A percentile compares a stretch with the other conserved stretches of the same genome.
Conservation (phyloP, 495 filamentous ascomycete genomes). For the Eremomyces bilateralis region DNA sequence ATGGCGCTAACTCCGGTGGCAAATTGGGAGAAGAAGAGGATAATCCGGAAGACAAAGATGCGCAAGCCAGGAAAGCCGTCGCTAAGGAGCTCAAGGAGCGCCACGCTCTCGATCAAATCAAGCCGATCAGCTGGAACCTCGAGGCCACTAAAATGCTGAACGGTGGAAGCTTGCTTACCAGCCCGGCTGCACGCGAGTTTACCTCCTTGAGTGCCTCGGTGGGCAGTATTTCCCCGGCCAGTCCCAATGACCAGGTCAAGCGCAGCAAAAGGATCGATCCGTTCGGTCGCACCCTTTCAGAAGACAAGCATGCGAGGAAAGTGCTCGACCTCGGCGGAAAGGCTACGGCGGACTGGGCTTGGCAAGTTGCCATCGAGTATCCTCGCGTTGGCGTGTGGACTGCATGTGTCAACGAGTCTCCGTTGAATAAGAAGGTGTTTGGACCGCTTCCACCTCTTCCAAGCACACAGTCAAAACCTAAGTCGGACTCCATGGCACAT, state of each 20-base stretch:
- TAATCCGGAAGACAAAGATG: too few relatives aligned
- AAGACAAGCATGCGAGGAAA: too few relatives aligned
- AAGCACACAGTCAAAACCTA: too few relatives aligned
- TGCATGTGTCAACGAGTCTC: too few relatives aligned
- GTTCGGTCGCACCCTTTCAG: too few relatives aligned
- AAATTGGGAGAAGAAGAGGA: conserved; percentile 37
- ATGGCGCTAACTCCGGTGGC: conserved; percentile 14
- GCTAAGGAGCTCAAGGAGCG: conserved; percentile 53
- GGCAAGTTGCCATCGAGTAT: conserved; percentile 71
- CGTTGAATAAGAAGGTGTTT: too few relatives aligned
- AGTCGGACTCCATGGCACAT: too few relatives aligned
- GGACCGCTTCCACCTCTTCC: too few relatives aligned
- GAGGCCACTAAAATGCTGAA: conserved; percentile 56
- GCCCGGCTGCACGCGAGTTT: conserved; percentile 43
- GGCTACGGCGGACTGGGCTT: conserved; percentile 78
- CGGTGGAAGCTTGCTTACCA: conserved; percentile 58
- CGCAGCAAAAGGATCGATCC: too few relatives aligned
- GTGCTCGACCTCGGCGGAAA: conserved; percentile 83
- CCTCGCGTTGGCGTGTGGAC: conserved; percentile 46
- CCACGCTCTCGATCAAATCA: conserved; percentile 55
- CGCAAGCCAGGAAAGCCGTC: too few relatives aligned
- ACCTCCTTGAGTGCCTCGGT: conserved; percentile 28
- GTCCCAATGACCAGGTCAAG: too few relatives aligned
- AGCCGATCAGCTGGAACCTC: conserved; percentile 56
- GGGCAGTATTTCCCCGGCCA: too few relatives aligned